These are phyloP conservation scores for Trichoderma breve DNA, from an alignment of 2,329 filamentous ascomycete species.

Conservation along the genomic window DNA sequence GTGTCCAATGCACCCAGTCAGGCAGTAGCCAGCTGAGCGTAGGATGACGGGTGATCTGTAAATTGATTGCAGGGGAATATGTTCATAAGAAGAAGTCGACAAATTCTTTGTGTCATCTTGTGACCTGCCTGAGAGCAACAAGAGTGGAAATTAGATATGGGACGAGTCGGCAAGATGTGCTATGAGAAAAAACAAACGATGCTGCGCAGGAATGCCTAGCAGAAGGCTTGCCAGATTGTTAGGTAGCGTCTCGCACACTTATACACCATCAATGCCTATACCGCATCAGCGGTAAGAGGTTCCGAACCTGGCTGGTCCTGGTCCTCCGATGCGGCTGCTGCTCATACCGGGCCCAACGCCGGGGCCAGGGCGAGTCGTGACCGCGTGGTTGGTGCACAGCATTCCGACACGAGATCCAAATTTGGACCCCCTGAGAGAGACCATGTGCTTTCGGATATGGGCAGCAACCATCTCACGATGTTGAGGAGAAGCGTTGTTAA, in stretches of 20 bases:
- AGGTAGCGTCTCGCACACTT: constrained; percentile 22
- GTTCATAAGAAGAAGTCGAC: constrained; percentile 46
- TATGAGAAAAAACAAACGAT: background rate
- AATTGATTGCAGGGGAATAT: constrained; percentile 53
- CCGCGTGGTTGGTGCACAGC: constrained; percentile 94
- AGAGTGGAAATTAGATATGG: constrained; percentile 31
- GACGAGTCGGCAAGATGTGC: constrained; percentile 26
- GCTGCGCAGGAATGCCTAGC: background rate
- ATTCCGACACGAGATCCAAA: constrained; percentile 98
- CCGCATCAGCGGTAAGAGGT: constrained; percentile 54
- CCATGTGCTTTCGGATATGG: constrained; percentile 99
- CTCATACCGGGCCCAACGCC: constrained; percentile 67
- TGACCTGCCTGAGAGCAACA: constrained; percentile 35
- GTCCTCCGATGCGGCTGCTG: constrained; percentile 53
- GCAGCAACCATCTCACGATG: constrained; percentile 90
- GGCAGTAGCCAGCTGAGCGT: constrained; percentile 50
- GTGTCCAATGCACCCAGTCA: constrained; percentile 57
- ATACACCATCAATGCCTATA: constrained; percentile 13
- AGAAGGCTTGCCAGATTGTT: background rate
- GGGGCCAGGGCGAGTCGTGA: constrained; percentile 84
- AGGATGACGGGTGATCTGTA: constrained; percentile 58
- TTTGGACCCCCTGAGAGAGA: constrained; percentile 95
- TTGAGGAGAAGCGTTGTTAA: constrained; percentile 81
- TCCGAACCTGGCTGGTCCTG: constrained; percentile 54
- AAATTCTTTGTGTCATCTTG: constrained; percentile 43